These are phyloP conservation scores for Xanthoconium purpureum DNA, from an alignment of 768 basidiomycete species.

Conservation along the genomic window DNA sequence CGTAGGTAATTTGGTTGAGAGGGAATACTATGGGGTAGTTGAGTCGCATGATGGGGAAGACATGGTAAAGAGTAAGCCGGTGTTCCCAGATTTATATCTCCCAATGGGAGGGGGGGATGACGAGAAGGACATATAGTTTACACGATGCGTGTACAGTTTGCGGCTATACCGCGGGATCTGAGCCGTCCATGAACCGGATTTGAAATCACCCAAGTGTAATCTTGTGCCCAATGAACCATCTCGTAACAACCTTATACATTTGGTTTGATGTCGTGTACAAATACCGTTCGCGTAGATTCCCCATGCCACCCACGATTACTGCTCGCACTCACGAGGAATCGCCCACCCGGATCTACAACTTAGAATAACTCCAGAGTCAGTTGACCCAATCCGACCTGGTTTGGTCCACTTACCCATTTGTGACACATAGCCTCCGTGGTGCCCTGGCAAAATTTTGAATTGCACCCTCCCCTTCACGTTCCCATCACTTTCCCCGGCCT, in stretches of 20 bases:
- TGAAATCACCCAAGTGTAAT: conserved; percentile 32
- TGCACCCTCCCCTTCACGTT: conserved; percentile 68
- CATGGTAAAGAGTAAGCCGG: conserved; percentile 17
- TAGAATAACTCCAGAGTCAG: conserved; percentile 18
- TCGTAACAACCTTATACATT: conserved; percentile 35
- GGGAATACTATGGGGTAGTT: conserved; percentile 34
- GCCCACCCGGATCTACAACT: conserved; percentile 85
- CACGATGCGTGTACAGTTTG: conserved; percentile 21
- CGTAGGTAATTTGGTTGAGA: conserved; percentile 35
- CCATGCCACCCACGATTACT: conserved; percentile 95
- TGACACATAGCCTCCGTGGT: conserved; percentile 92
- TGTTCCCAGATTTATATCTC: conserved; percentile 30
- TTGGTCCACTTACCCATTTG: conserved; percentile 72
- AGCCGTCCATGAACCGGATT: conserved; percentile 19
- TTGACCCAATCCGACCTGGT: conserved; percentile 19
- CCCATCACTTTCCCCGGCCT: conserved; percentile 66
- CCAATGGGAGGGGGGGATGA: conserved; percentile 26
- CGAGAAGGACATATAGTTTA: conserved; percentile 30
- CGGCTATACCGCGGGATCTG: conserved; percentile 36
- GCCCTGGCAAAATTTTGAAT: conserved; percentile 94
- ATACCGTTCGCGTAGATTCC: conserved; percentile 83
- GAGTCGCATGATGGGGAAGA: conserved; percentile 28
- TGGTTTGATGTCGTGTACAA: conserved; percentile 83
- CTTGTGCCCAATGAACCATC: conserved; percentile 14
- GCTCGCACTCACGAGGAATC: conserved; percentile 87